Conservation (phyloP, 306 rosid genomes). For the Lathyrus aphaca region DNA sequence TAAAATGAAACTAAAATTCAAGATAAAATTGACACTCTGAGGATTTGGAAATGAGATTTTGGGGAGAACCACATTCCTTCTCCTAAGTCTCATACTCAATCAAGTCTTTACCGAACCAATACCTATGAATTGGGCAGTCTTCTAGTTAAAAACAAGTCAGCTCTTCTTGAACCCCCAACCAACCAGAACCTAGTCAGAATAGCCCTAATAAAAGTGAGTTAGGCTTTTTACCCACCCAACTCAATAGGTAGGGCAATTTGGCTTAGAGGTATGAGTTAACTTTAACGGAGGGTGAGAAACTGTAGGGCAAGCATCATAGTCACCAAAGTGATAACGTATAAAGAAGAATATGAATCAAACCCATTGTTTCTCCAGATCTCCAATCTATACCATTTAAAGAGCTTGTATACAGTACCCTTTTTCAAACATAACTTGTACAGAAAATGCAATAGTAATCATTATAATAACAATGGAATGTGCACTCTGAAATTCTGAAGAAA, state of each 20-base stretch:
- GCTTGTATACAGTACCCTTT: conserved; percentile 42
- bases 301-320: background rate
- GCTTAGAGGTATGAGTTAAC: background rate
- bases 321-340: background rate
- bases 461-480: conserved; percentile 35
- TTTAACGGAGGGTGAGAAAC: background rate
- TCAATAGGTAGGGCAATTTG: background rate
- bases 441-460: conserved; percentile 27
- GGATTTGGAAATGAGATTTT: no score
- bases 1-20: no score
- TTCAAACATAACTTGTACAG: conserved; percentile 38
- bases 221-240: background rate
- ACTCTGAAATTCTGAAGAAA: conserved; percentile 41
- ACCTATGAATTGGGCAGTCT: no score
- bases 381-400: conserved; percentile 42
- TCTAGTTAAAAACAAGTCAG: no score
- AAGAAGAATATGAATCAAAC: conserved; percentile 28
- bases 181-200: no score
- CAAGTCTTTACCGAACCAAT: no score
- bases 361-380: conserved; percentile 21
- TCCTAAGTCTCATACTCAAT: no score
- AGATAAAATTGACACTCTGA: no score
- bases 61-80: no score
- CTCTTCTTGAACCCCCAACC: no score
- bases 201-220: no score